Percentiles rank a stretch among this genome's conserved stretches.
phyloP scores from a whole-genome alignment of 352 stramenopile species.

The Globisporangium paddicum region DNA sequence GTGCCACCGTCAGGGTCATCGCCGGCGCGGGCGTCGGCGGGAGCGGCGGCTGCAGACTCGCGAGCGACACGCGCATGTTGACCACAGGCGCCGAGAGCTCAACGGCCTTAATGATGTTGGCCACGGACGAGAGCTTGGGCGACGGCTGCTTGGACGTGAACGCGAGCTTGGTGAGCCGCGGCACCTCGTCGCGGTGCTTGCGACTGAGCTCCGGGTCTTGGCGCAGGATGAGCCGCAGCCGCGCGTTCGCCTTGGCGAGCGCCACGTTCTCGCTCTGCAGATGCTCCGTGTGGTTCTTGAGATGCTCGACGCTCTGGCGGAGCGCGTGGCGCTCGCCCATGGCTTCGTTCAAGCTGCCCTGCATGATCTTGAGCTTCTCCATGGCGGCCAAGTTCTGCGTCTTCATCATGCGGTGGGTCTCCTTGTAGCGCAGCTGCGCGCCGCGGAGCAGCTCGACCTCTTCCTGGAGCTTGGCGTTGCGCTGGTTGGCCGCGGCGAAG shows the following conservation, averaged over 20 bases:
- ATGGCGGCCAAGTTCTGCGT: conserved; percentile 73
- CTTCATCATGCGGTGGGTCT: conserved; percentile 79
- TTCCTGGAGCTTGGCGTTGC: conserved; percentile 81
- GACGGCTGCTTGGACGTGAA: conserved; percentile 62
- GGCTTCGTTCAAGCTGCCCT: conserved; percentile 64
- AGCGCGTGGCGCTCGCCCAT: conserved; percentile 68
- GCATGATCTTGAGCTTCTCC: conserved; percentile 80
- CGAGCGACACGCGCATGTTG: conserved; percentile 46
- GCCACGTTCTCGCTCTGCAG: conserved; percentile 81
- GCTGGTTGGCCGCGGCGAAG: conserved; percentile 81
- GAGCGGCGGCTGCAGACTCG: conserved; percentile 37
- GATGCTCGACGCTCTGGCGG: conserved; percentile 64
- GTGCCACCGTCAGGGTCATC: conserved; percentile 11
- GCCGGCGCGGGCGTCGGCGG: conserved; percentile 24
- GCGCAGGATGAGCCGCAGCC: conserved; percentile 74
- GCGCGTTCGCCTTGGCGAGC: conserved; percentile 80
- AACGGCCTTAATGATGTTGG: conserved; percentile 35
- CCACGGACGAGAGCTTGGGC: conserved; percentile 36
- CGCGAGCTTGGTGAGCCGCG: conserved; percentile 75
- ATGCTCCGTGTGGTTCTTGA: conserved; percentile 72
- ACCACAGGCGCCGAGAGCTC: conserved; percentile 31
- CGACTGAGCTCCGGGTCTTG: conserved; percentile 82
- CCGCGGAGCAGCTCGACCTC: conserved; percentile 24
- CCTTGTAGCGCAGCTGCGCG: conserved; percentile 60
- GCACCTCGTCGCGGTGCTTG: conserved; percentile 82